These are phyloP conservation scores for Lojkania enalia DNA, from an alignment of 2,329 filamentous ascomycete genomes.

Conservation along the genomic window DNA sequence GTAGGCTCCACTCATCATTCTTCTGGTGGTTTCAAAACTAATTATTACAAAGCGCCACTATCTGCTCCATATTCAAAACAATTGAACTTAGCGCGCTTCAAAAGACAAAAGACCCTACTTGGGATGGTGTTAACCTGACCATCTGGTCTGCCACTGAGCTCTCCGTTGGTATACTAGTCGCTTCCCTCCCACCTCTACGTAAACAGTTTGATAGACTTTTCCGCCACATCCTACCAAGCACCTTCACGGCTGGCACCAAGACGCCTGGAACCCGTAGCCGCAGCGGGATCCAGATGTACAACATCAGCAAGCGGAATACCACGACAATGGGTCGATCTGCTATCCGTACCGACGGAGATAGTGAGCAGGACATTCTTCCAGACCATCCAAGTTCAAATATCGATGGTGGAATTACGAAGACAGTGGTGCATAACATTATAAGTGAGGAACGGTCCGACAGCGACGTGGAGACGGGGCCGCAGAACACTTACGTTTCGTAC, in stretches of 20 bases:
- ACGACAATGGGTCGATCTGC: conserved; percentile 13
- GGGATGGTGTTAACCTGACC: conserved; percentile 25
- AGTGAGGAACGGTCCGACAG: conserved; percentile 3
- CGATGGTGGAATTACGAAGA: conserved; percentile 22
- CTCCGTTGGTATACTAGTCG: conserved; percentile 29
- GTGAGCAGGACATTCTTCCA: conserved; percentile 24
- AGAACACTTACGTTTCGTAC: background rate
- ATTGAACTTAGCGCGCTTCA: conserved; percentile 27
- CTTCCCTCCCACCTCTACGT: conserved; percentile 29
- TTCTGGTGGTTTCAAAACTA: background rate
- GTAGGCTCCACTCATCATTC: conserved; percentile 14
- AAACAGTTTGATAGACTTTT: conserved; percentile 30
- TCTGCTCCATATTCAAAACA: conserved; percentile 32
- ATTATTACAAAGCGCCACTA: conserved; percentile 21
- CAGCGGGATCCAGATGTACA: conserved; percentile 23
- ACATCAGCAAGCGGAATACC: conserved; percentile 18
- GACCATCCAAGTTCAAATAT: too few species aligned
- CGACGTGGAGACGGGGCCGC: background rate
- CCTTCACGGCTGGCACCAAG: conserved; percentile 13
- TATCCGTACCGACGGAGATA: conserved; percentile 22
- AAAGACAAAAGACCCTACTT: conserved; percentile 28
- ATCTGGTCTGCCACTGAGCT: conserved; percentile 30
- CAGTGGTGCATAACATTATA: conserved; percentile 26
- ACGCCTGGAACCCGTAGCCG: too few species aligned
- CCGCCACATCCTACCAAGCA: conserved; percentile 20